Conservation (phyloP, 176 grass and related monocot species). For the Cymbopogon citratus region DNA sequence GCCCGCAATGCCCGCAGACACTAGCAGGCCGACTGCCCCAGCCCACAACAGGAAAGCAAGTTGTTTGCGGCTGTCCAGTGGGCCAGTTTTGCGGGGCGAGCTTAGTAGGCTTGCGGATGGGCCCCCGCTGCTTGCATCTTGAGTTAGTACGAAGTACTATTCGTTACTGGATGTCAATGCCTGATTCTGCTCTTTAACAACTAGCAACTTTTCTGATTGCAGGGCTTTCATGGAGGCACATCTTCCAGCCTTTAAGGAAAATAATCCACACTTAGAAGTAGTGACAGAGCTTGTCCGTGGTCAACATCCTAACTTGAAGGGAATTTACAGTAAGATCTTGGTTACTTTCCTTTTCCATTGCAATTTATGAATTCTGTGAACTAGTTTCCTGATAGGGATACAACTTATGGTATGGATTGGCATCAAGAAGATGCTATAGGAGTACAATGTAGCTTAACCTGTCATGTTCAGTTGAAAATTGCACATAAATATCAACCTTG, state of each 20-base stretch:
- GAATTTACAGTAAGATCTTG: slow-evolving; percentile 76
- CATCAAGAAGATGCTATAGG: background rate
- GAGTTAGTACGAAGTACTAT: background rate
- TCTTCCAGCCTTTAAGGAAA: slow-evolving; percentile 44
- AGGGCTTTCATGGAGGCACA: slow-evolving; percentile 91
- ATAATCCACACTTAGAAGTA: slow-evolving; percentile 20
- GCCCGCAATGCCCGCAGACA: too few relatives aligned
- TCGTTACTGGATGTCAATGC: background rate
- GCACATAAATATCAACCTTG: background rate
- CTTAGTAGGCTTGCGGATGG: too few relatives aligned
- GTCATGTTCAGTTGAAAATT: background rate
- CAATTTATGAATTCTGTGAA: background rate
- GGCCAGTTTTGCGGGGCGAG: too few relatives aligned
- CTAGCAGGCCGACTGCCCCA: too few relatives aligned
- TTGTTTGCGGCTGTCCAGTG: too few relatives aligned
- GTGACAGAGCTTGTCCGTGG: slow-evolving; percentile 22
- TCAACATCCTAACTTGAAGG: slow-evolving; percentile 88
- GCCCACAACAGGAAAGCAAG: too few relatives aligned
- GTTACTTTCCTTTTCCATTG: background rate
- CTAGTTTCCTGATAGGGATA: background rate
- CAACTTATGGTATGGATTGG: background rate
- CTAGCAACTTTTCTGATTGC: slow-evolving; percentile 7
- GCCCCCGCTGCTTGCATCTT: too few relatives aligned
- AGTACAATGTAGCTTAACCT: background rate
- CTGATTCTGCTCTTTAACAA: background rate